A percentile compares a stretch with the other conserved stretches of the same genome.
Evolutionary conservation across 2,329 filamentous ascomycete species (phyloP).

Genomic region (Didymellaceae sp.): DNA sequence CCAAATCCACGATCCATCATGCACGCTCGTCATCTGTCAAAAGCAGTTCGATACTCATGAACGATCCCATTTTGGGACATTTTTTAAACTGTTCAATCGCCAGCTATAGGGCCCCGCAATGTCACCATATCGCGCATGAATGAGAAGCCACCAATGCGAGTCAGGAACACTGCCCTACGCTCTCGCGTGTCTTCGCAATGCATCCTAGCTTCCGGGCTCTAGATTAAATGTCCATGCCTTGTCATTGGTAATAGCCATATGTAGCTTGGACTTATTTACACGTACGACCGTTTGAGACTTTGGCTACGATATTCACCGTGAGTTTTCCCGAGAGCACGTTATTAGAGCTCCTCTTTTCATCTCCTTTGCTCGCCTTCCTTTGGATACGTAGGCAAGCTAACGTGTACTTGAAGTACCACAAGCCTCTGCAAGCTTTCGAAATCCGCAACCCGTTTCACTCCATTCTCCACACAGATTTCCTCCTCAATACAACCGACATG

Average conservation of each 20-base stretch:
- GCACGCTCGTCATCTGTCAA: no score
- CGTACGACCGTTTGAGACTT: no score
- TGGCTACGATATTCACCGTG: no score
- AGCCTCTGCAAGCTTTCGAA: conserved; percentile 7
- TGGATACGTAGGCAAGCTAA: background rate
- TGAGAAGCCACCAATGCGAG: conserved; percentile 24
- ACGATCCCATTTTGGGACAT: background rate
- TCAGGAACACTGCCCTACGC: background rate
- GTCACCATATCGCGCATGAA: conserved; percentile 1
- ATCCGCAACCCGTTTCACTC: background rate
- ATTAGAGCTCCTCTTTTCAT: conserved; percentile 15
- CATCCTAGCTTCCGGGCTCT: background rate
- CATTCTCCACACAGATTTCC: conserved; percentile 1
- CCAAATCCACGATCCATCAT: conserved; percentile 9
- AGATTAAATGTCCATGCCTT: background rate
- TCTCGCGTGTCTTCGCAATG: background rate
- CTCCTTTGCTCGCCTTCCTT: conserved; percentile 5
- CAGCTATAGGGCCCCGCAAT: conserved; percentile 12
- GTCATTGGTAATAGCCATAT: conserved; percentile 1
- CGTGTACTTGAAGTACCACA: conserved; percentile 21
- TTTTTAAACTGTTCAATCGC: conserved; percentile 2
- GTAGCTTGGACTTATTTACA: no score
- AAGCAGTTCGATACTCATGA: conserved; percentile 5
- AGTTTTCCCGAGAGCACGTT: conserved; percentile 17
- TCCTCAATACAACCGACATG: conserved; percentile 33